Evolutionary conservation across 768 basidiomycete genomes (phyloP).

Genomic region (Pleurotus tuoliensis): DNA sequence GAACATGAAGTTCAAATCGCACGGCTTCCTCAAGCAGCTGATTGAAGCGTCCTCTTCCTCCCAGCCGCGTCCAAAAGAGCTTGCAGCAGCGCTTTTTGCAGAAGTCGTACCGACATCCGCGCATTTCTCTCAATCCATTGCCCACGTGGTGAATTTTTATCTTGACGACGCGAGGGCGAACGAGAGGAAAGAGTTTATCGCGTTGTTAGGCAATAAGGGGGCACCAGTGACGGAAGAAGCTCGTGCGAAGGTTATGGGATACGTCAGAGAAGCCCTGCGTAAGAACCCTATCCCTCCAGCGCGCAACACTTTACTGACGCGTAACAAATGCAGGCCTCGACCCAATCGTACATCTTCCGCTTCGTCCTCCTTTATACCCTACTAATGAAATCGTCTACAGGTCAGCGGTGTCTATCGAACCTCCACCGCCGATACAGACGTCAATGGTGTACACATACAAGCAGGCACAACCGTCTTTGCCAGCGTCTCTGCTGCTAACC

Average conservation of each 20-base stretch:
- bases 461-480: conserved; percentile 30
- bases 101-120: conserved; percentile 54
- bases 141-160: conserved; percentile 59
- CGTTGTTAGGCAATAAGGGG: conserved; percentile 25
- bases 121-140: conserved; percentile 51
- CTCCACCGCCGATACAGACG: conserved; percentile 20
- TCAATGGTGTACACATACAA: conserved; percentile 24
- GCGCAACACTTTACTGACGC: too few relatives aligned
- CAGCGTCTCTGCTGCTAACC: conserved; percentile 33
- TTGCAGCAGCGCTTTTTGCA: conserved; percentile 49
- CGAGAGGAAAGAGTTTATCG: conserved; percentile 34
- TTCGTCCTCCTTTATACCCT: background rate
- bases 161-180: conserved; percentile 33
- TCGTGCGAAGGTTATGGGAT: conserved; percentile 30
- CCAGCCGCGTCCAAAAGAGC: conserved; percentile 20
- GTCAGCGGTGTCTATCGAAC: conserved; percentile 40
- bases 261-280: conserved; percentile 47
- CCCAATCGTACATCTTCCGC: conserved; percentile 24
- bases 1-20: conserved; percentile 19
- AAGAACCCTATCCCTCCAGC: conserved; percentile 9
- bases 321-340: conserved; percentile 20
- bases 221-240: conserved; percentile 15
- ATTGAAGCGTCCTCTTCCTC: background rate
- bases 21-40: conserved; percentile 29
- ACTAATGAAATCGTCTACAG: conserved; percentile 16